Base-by-base conservation (phyloP, 2,329 filamentous ascomycete genomes). In the Claviceps capensis region DNA sequence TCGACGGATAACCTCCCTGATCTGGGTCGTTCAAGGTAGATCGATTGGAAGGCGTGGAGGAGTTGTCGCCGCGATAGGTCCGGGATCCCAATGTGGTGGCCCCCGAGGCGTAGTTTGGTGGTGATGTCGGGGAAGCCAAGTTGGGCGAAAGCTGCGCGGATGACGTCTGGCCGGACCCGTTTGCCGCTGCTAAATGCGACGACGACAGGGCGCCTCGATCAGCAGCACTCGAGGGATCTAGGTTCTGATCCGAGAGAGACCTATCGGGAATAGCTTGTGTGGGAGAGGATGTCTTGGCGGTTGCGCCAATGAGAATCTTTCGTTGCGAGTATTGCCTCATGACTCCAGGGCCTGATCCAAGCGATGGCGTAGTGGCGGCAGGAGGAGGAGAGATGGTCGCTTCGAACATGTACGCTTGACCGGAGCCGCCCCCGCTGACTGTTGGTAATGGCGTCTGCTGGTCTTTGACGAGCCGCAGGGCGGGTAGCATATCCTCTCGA, bases 401-500 rank as follows among this genome's bases (percentile, higher is more conserved):
- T 57, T 81, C 78, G 64, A 79, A 82, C 53, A 65, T 63, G 61
- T 79, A 78, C 44, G 60, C 62, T 54, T 70, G 71, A 19, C 53
- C 44, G 43, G 56, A 52, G 53, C 61, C 57, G 52, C 63, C 30
- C 9, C 30, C 61, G 57, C 63, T 64, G 51, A 72, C 53, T 48
- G 69, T 70, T 43, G 90, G 90, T 22, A 97, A 74, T 38, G 91
- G 91, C 63, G 95, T 88, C 57, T 89, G 86, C 60, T 85, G 85
- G 65, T 97, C 90, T 71, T 97, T 97, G 61, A 84, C 86, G 62
- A 95, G 82, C 56, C 90, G 87, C 62, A 96, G 81, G 19, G 95
- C 84, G 3, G 93, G 91, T 36, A 97, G 75, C 63, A 96, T 81
- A 63, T 98, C 93, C 67, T 97, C 91, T 52, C 93, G 79, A 56